phyloP scores from a whole-genome alignment of 768 basidiomycete species.

The Agrocybe chaxingu region DNA sequence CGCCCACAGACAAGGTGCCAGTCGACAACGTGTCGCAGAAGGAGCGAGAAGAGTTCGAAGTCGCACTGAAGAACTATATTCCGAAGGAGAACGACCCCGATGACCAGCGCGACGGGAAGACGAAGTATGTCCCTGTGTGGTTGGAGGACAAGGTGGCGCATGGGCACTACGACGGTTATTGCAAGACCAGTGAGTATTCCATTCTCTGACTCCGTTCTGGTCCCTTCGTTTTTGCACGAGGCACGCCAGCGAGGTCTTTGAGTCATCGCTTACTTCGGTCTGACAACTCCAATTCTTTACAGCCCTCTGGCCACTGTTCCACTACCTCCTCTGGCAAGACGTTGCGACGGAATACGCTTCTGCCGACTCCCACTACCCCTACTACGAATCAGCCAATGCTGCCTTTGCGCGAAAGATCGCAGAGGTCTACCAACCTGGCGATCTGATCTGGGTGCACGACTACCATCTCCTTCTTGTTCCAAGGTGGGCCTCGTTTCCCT shows the following conservation, averaged over 20 bases:
- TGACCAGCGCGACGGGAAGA: conserved; percentile 53
- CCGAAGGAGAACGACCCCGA: conserved; percentile 57
- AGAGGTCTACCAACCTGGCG: conserved; percentile 80
- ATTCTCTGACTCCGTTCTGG: background rate
- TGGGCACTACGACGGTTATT: conserved; percentile 96
- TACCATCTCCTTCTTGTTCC: conserved; percentile 95
- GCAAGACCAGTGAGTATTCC: conserved; percentile 77
- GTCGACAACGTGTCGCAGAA: conserved; percentile 49
- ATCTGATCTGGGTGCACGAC: conserved; percentile 92
- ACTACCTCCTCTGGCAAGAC: conserved; percentile 98
- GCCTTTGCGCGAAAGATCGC: conserved; percentile 75
- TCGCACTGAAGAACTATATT: conserved; percentile 58
- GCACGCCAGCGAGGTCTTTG: too few species aligned
- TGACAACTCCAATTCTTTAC: background rate
- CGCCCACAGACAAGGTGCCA: conserved; percentile 35
- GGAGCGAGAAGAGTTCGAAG: conserved; percentile 65
- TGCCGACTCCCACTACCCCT: conserved; percentile 79
- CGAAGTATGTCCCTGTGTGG: conserved; percentile 88
- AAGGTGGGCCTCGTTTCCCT: conserved; percentile 26
- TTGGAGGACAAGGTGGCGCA: conserved; percentile 85
- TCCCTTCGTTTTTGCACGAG: background rate
- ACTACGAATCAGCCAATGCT: conserved; percentile 80
- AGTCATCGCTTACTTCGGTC: too few species aligned
- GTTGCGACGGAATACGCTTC: conserved; percentile 86
- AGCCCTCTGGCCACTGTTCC: conserved; percentile 98